Evolutionary conservation across 2,329 filamentous ascomycete genomes (phyloP), one percentile per base, ranked within the genome.

Genomic region (Lizonia empirigonia): DNA sequence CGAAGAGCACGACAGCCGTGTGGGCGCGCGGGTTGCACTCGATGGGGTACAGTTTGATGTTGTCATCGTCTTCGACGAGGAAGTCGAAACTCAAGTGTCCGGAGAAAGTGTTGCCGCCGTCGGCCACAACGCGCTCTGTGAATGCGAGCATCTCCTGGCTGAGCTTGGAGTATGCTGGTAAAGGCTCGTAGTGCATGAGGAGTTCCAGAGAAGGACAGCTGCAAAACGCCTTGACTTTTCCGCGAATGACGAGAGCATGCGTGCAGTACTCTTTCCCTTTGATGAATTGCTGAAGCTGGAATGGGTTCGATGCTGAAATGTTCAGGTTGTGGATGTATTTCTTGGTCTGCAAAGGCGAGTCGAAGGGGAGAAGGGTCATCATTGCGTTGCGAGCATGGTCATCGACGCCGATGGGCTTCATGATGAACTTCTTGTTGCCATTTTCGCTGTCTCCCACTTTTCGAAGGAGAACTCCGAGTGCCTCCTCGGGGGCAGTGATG

Each of bases 11-110:
- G 0, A 86, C 81, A 0, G 87, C 87, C 0, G 87, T 90, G 60
- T 90, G 86, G 0, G 83, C 84, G 12, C 87, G 76, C 0, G 87
- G 87, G 48, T 89, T 90, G 63, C 86, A 89, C 64, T 89, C 86
- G 49, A 90, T 89, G 0, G 86, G 85, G 56, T 84, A 86, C 1
- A 89, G 67, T 22, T 60, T 64, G 10, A 75, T 62, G 58, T 71
- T 59, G 12, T 63, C 46, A 26, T 60, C 51, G 22, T 62, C 44
- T 38, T 83, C 79, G 2, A 88, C 81, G 58, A 91, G 74, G 55
- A 92, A 87, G 66, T 90, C 85, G 45, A 92, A 86, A 15, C 82
- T 86, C 24, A 91, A 68, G 65, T 92, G 89, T 0, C 89, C 89
- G 0, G 87, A 90, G 63, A 89, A 75, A 3, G 67, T 62, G 12